Conservation (phyloP, 164 flowering plant species). For the Vitis amurensis region DNA sequence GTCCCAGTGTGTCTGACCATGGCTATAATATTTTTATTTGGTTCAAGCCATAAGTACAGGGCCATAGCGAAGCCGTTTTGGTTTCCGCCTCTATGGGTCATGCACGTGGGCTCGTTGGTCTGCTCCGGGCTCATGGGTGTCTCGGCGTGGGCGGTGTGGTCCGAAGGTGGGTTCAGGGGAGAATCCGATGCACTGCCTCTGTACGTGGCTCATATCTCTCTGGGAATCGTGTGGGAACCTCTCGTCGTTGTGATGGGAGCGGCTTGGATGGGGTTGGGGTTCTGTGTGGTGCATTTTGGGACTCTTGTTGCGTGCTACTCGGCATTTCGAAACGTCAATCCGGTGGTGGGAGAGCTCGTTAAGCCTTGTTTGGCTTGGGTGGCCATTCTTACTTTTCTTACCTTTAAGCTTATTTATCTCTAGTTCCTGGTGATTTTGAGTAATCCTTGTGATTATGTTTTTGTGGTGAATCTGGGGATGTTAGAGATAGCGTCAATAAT, state of each 20-base stretch:
- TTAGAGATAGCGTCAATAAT: no score
- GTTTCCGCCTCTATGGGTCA: conserved; percentile 31
- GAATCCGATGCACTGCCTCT: conserved; percentile 27
- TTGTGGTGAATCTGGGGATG: no score
- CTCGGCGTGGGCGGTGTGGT: conserved; percentile 44
- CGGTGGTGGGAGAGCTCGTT: conserved; percentile 26
- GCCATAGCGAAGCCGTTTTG: conserved; percentile 22
- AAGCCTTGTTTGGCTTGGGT: conserved; percentile 34
- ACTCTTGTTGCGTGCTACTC: conserved; percentile 19
- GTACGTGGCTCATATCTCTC: conserved; percentile 23
- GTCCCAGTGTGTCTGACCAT: conserved; percentile 21
- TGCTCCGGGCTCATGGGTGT: conserved; percentile 30
- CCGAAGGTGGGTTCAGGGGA: conserved; percentile 27
- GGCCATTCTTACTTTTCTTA: conserved; percentile 25
- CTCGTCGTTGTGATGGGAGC: conserved; percentile 27
- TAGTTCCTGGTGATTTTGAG: neutral
- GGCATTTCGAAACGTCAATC: conserved; percentile 21
- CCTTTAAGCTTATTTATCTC: conserved; percentile 19
- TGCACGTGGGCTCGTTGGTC: conserved; percentile 20
- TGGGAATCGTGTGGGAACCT: conserved; percentile 31
- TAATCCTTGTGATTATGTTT: neutral
- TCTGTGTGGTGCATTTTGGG: conserved; percentile 19
- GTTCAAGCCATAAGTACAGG: conserved; percentile 21
- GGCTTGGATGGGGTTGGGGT: conserved; percentile 16
- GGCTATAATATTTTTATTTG: conserved; percentile 14